Evolutionary conservation across 2,329 filamentous ascomycete genomes (phyloP).

Genomic region (Fusarium mangiferae): DNA sequence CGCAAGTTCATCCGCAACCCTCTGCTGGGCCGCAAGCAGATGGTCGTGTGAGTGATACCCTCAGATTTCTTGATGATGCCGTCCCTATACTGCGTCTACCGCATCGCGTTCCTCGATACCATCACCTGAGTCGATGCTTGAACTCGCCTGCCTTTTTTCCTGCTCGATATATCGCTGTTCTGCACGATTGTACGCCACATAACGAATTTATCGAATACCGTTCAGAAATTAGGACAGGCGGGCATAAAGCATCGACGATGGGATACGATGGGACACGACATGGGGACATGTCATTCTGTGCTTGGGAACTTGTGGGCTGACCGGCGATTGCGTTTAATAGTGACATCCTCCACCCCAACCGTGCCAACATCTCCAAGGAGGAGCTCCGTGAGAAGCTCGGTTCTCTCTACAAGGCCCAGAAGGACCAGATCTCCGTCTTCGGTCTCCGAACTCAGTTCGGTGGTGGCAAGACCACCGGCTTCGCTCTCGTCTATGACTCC

Average conservation of each 20-base stretch:
- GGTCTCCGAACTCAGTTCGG: conserved; percentile 98
- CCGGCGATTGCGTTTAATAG: conserved; percentile 59
- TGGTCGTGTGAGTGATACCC: conserved; percentile 89
- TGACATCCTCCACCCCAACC: conserved; percentile 99
- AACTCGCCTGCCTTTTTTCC: background rate
- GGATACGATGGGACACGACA: background rate
- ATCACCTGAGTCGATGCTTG: conserved; percentile 27
- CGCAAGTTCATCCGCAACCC: conserved; percentile 99
- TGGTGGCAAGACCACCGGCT: conserved; percentile 99
- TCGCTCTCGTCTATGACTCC: conserved; percentile 98
- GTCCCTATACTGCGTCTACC: background rate
- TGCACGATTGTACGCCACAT: conserved; percentile 12
- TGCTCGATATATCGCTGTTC: conserved; percentile 14
- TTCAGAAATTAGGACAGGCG: conserved; percentile 15
- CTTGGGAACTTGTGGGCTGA: conserved; percentile 41
- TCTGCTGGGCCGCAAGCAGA: conserved; percentile 98
- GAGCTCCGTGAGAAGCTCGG: conserved; percentile 96
- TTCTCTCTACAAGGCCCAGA: conserved; percentile 96
- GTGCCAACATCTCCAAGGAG: conserved; percentile 98
- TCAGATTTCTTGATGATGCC: conserved; percentile 29
- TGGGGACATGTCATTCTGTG: background rate
- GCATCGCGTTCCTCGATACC: conserved; percentile 18
- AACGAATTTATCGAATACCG: conserved; percentile 14
- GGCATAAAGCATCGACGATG: conserved; percentile 17
- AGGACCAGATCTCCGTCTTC: conserved; percentile 98